Conservation (phyloP, 2,329 filamentous ascomycete genomes). For the Xylaria hypoxylon region DNA sequence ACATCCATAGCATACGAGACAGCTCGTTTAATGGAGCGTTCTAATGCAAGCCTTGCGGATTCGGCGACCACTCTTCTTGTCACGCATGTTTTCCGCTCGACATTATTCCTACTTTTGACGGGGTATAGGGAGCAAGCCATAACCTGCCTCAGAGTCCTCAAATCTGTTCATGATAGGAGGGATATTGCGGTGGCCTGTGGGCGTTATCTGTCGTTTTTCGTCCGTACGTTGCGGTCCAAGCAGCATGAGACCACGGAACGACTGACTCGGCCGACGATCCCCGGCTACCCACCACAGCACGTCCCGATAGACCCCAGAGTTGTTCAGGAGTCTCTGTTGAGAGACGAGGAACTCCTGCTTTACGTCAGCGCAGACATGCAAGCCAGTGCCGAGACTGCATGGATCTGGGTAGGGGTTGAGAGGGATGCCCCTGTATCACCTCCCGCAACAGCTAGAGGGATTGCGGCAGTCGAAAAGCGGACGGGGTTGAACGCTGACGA, state of each 20-base stretch:
- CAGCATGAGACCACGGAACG: conserved; percentile 58
- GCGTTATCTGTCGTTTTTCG: conserved; percentile 83
- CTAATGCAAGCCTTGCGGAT: conserved; percentile 69
- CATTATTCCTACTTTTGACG: conserved; percentile 81
- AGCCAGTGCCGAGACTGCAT: conserved; percentile 78
- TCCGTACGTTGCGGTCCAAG: conserved; percentile 72
- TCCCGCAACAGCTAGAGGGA: conserved; percentile 50
- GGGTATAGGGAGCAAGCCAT: conserved; percentile 79
- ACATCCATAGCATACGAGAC: conserved; percentile 81
- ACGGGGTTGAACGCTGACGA: conserved; percentile 68
- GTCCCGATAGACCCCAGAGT: conserved; percentile 41
- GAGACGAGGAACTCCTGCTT: conserved; percentile 88
- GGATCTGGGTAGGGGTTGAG: conserved; percentile 82
- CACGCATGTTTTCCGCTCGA: conserved; percentile 87
- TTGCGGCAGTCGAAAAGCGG: conserved; percentile 60
- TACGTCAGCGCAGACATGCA: conserved; percentile 91
- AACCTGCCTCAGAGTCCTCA: conserved; percentile 77
- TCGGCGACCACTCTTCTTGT: conserved; percentile 81
- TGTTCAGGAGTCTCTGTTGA: conserved; percentile 56
- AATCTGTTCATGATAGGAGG: conserved; percentile 76
- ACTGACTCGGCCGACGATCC: conserved; percentile 45
- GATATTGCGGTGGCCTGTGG: conserved; percentile 83
- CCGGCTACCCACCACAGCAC: conserved; percentile 44
- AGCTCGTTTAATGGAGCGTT: conserved; percentile 77
- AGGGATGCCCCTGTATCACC: conserved; percentile 52